Evolutionary conservation across 140 eudicot genomes (phyloP).

Genomic region (Ambrosia hybrid): DNA sequence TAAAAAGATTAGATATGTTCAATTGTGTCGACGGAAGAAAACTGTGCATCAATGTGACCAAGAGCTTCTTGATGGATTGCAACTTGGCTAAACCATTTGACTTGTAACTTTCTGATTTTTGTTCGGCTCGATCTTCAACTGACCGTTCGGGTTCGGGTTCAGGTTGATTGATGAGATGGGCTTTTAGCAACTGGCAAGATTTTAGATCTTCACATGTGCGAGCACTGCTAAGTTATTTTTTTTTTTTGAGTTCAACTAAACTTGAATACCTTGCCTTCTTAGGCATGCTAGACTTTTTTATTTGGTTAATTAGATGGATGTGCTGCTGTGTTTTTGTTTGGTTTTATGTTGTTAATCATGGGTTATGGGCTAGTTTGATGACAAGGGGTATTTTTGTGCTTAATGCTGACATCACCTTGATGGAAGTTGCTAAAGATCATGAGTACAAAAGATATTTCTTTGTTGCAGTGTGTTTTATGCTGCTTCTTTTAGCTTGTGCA

Average conservation of each 20-base stretch:
- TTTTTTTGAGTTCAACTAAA: constrained; percentile 59
- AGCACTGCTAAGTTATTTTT: constrained; percentile 61
- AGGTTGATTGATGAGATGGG: constrained; percentile 35
- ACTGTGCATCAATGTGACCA: constrained; percentile 40
- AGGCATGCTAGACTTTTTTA: constrained; percentile 22
- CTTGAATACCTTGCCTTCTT: constrained; percentile 48
- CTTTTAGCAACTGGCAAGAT: constrained; percentile 49
- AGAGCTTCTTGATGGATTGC: constrained; percentile 47
- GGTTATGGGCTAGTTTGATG: no score
- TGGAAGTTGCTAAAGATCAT: no score
- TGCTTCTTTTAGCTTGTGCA: no score
- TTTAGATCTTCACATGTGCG: constrained; percentile 71
- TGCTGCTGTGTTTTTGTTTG: no score
- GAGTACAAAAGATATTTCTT: no score
- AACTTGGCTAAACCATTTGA: constrained; percentile 40
- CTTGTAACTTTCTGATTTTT: constrained; percentile 18
- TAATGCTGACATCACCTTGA: no score
- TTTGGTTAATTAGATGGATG: no score
- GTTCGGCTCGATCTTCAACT: constrained; percentile 25
- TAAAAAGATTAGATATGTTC: constrained; percentile 34
- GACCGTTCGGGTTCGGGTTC: background rate
- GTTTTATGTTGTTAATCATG: no score
- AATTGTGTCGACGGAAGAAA: constrained; percentile 50
- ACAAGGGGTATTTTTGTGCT: no score
- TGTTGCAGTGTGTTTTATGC: no score